These are phyloP conservation scores for Straminergon stramineum DNA, from an alignment of 225 moss, liverwort and hornwort genomes.

Conservation along the genomic window DNA sequence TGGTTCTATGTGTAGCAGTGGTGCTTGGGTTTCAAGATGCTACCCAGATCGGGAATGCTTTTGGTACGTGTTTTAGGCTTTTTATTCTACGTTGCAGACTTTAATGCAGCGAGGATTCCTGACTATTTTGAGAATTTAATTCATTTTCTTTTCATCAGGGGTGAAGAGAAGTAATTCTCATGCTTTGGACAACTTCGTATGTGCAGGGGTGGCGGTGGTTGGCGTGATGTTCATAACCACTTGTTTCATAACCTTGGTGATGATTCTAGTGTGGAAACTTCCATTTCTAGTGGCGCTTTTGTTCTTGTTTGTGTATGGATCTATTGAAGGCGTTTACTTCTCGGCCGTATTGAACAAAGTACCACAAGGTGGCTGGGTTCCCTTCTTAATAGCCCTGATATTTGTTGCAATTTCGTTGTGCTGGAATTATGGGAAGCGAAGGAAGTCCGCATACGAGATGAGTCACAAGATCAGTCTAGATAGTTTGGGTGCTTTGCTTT, in stretches of 20 bases:
- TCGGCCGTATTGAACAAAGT: constrained; percentile 62
- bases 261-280: constrained; percentile 69
- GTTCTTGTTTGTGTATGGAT: constrained; percentile 36
- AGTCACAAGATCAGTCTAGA: constrained; percentile 36
- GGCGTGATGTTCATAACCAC: constrained; percentile 72
- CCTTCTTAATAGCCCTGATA: constrained; percentile 47
- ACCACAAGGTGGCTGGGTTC: constrained; percentile 86
- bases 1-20: constrained; percentile 60
- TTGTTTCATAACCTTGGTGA: constrained; percentile 46
- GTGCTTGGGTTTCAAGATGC: constrained; percentile 64
- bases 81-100: not conserved
- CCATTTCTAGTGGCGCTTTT: constrained; percentile 32
- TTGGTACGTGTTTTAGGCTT: constrained; percentile 36
- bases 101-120: not conserved
- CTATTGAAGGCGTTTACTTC: constrained; percentile 64
- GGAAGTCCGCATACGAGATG: constrained; percentile 48
- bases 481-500: constrained; percentile 30
- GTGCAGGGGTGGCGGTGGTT: constrained; percentile 74
- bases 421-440: constrained; percentile 66
- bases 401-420: constrained; percentile 51
- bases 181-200: not conserved
- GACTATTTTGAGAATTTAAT: not conserved
- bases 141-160: not conserved
- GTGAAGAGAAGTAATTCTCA: constrained; percentile 1
- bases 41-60: constrained; percentile 61